A percentile compares a stretch with the other conserved stretches of the same genome.
These are phyloP conservation scores for Ceratobasidium sp. DNA, from an alignment of 1,284 basidiomycete genomes.

Conservation along the genomic window DNA sequence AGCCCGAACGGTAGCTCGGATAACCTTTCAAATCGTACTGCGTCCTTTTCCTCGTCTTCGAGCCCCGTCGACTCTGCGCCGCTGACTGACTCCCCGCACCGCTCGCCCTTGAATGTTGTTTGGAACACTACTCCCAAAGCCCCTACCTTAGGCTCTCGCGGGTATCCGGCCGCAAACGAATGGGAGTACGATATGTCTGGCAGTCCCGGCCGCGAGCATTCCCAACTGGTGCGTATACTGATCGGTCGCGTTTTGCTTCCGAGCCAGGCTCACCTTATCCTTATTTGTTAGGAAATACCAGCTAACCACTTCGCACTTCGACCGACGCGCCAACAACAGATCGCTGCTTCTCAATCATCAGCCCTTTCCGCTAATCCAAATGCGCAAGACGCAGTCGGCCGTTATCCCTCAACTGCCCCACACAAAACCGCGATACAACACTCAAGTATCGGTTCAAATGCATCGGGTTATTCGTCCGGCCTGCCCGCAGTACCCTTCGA, in stretches of 20 bases:
- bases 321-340: slow-evolving; percentile 64
- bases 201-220: slow-evolving; percentile 53
- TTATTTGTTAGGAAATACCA: slow-evolving; percentile 23
- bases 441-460: slow-evolving; percentile 17
- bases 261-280: background rate
- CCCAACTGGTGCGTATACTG: slow-evolving; percentile 57
- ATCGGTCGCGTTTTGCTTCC: slow-evolving; percentile 27
- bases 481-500: slow-evolving; percentile 26
- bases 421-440: background rate
- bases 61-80: slow-evolving; percentile 64
- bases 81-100: slow-evolving; percentile 36
- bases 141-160: slow-evolving; percentile 8
- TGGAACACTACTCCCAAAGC: slow-evolving; percentile 26
- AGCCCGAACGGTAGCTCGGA: slow-evolving; percentile 57
- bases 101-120: slow-evolving; percentile 19
- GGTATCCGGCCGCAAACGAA: slow-evolving; percentile 57
- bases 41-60: slow-evolving; percentile 68
- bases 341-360: slow-evolving; percentile 50
- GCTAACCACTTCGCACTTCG: slow-evolving; percentile 47
- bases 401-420: slow-evolving; percentile 28
- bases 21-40: slow-evolving; percentile 62
- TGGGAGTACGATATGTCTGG: slow-evolving; percentile 61
- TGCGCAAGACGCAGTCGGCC: slow-evolving; percentile 7
- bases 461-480: slow-evolving; percentile 12
- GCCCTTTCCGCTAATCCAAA: slow-evolving; percentile 50